Conservation (phyloP, 176 grass and related monocot species). For the Zea mays region DNA sequence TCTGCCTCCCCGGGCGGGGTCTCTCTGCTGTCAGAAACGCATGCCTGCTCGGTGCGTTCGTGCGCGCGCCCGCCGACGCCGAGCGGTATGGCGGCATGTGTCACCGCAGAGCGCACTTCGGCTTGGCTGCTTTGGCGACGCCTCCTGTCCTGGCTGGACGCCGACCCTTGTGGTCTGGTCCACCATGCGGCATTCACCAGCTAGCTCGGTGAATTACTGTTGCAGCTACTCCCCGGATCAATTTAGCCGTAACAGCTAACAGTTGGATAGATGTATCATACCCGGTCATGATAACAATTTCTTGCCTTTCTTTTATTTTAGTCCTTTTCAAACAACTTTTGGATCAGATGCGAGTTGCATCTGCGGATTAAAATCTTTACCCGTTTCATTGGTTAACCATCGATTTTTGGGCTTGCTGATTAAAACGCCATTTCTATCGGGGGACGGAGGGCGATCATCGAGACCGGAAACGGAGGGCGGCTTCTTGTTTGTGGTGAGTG, state of each 20-base stretch:
- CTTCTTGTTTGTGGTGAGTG: no score
- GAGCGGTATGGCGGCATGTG: constrained; percentile 31
- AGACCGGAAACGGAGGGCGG: no score
- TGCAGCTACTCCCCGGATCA: not conserved
- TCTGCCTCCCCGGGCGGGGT: not conserved
- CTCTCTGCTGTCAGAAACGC: not conserved
- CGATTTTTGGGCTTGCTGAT: no score
- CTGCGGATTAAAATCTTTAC: no score
- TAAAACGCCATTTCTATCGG: no score
- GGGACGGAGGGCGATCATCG: no score
- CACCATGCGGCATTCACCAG: not conserved
- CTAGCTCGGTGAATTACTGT: not conserved
- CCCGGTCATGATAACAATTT: not conserved
- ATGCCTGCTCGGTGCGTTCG: not conserved
- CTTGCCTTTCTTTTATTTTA: no score
- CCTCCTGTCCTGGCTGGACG: not conserved
- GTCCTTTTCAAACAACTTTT: no score
- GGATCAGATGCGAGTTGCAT: no score
- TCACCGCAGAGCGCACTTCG: constrained; percentile 11
- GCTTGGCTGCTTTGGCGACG: not conserved
- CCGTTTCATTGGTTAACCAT: no score
- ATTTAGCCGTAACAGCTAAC: not conserved
- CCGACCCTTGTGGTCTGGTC: not conserved
- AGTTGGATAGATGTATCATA: not conserved
- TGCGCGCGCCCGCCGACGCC: constrained; percentile 2